These are phyloP conservation scores for Marchantia paleacea DNA, from an alignment of 225 moss, liverwort and hornwort species.

Conservation along the genomic window DNA sequence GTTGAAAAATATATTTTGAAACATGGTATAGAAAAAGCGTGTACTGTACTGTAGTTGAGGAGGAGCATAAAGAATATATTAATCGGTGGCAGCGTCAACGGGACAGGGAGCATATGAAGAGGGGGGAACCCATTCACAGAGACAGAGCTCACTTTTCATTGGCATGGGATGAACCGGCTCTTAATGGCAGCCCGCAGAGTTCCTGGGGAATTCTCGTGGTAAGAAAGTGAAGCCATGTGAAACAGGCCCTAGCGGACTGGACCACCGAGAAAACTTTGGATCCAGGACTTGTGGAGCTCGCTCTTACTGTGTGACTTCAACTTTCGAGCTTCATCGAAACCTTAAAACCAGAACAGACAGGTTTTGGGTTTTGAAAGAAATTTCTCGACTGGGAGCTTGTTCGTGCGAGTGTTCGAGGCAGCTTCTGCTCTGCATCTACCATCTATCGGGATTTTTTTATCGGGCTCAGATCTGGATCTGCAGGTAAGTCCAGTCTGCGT, in stretches of 20 bases:
- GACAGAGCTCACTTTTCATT: too few species aligned
- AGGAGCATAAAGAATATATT: too few species aligned
- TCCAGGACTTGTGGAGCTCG: slow-evolving; percentile 11
- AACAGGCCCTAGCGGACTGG: background rate
- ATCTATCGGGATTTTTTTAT: background rate
- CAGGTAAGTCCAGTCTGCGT: background rate
- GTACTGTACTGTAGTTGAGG: too few species aligned
- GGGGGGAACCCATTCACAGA: too few species aligned
- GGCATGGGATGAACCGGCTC: background rate
- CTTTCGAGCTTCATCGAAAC: background rate
- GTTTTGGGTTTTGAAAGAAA: background rate
- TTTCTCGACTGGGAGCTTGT: background rate
- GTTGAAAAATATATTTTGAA: too few species aligned
- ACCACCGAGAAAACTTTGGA: slow-evolving; percentile 6
- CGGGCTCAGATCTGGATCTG: background rate
- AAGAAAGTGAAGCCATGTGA: slow-evolving; percentile 10
- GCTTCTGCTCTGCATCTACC: background rate
- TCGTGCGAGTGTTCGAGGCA: background rate
- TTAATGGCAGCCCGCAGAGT: background rate
- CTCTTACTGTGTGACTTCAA: background rate
- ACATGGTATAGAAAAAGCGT: too few species aligned
- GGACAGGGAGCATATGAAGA: too few species aligned
- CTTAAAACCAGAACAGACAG: background rate
- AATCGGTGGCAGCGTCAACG: too few species aligned
- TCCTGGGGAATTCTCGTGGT: slow-evolving; percentile 1